Conservation (phyloP, 2,329 filamentous ascomycete genomes). For the Cytospora schulzeri region DNA sequence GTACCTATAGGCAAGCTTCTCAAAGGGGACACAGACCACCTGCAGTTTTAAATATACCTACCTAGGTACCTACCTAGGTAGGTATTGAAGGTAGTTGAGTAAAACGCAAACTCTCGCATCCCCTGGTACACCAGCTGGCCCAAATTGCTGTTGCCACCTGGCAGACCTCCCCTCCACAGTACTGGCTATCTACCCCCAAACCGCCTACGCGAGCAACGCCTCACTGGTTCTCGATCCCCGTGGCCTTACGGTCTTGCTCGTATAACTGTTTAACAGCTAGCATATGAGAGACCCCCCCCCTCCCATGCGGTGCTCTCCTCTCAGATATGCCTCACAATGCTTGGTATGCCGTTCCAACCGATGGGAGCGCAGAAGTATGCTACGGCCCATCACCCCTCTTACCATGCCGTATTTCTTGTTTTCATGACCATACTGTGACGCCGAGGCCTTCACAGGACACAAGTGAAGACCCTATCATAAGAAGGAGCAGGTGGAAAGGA, state of each 20-base stretch:
- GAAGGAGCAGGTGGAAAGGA: neutral
- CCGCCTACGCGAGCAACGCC: neutral
- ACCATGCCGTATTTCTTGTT: neutral
- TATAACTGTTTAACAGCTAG: neutral
- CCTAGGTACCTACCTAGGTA: neutral
- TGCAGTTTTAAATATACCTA: neutral
- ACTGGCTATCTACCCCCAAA: neutral
- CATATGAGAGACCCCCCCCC: too few species aligned
- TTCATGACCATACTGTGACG: neutral
- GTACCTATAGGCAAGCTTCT: neutral
- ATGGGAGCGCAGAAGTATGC: neutral
- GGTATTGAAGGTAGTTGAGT: neutral
- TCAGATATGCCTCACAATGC: neutral
- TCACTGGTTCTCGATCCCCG: neutral
- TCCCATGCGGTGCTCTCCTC: neutral
- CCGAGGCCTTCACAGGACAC: neutral
- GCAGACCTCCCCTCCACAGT: neutral
- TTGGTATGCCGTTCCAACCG: neutral
- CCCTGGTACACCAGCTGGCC: constrained; percentile 6
- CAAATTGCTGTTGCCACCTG: neutral
- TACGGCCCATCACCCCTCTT: neutral
- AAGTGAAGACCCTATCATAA: neutral
- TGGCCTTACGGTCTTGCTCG: neutral
- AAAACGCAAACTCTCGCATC: neutral
- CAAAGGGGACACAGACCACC: neutral